Percentiles rank a stretch among this genome's conserved stretches.
Evolutionary conservation across 2,329 filamentous ascomycete species (phyloP).

Genomic region (Talaromyces marneffei): DNA sequence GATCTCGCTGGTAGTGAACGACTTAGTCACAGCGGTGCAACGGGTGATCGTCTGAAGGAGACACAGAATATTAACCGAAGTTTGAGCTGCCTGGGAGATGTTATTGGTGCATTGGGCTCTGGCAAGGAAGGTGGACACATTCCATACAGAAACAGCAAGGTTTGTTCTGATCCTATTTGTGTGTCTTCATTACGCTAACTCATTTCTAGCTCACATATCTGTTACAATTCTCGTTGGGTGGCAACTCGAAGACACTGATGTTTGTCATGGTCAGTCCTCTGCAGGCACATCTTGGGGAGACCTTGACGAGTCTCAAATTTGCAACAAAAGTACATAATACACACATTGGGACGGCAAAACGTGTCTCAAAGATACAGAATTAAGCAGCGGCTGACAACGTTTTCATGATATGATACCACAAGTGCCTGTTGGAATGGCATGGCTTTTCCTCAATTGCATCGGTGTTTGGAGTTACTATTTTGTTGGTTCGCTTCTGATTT

Average conservation of each 20-base stretch:
- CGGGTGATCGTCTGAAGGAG: constrained; percentile 82
- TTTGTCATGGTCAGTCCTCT: constrained; percentile 97
- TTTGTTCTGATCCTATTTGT: constrained; percentile 31
- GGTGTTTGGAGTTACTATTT: constrained; percentile 9
- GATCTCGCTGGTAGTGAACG: constrained; percentile 92
- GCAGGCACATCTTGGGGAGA: constrained; percentile 85
- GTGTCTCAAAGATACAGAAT: constrained; percentile 15
- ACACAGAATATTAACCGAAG: constrained; percentile 98
- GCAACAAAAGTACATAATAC: constrained; percentile 88
- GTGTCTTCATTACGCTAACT: constrained; percentile 17
- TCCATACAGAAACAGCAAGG: constrained; percentile 93
- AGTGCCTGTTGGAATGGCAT: not conserved
- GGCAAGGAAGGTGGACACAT: constrained; percentile 73
- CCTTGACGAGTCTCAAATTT: constrained; percentile 89
- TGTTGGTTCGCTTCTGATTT: not conserved
- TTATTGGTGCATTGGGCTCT: constrained; percentile 85
- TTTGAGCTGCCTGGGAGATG: constrained; percentile 84
- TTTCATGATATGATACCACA: constrained; percentile 12
- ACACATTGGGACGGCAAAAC: constrained; percentile 78
- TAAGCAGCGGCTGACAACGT: not conserved
- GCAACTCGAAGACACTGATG: constrained; percentile 97
- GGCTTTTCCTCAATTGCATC: constrained; percentile 8
- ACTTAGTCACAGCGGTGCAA: constrained; percentile 77
- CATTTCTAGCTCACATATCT: constrained; percentile 70
- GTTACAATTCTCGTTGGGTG: constrained; percentile 87